Percentiles rank a stretch among this genome's conserved stretches.
Conservation (phyloP, 306 rosid species). For the Begonia loranthoides region DNA sequence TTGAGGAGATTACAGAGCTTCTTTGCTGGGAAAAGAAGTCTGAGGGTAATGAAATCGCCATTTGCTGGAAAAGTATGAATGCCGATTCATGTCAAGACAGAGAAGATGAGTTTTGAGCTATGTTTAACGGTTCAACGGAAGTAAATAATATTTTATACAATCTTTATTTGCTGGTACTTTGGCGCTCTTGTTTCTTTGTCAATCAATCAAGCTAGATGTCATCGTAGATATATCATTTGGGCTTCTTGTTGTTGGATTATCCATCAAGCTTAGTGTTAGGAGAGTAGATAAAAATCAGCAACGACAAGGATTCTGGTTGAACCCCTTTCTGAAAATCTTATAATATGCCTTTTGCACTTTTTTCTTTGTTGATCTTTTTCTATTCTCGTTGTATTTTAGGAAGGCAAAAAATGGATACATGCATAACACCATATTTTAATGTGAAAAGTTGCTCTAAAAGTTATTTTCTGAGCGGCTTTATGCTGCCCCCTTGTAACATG, state of each 20-base stretch:
- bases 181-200: neutral
- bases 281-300: too few species aligned
- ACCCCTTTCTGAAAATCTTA: neutral
- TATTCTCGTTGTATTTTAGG: too few species aligned
- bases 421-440: constrained; percentile 48
- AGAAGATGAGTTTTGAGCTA: constrained; percentile 44
- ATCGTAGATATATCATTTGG: neutral
- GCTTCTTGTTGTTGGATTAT: neutral
- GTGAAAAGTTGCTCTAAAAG: constrained; percentile 27
- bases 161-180: neutral
- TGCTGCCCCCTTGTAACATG: constrained; percentile 75
- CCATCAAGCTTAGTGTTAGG: too few species aligned
- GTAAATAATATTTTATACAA: constrained; percentile 69
- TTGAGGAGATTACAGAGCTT: constrained; percentile 69
- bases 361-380: too few species aligned
- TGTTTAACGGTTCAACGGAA: constrained; percentile 43
- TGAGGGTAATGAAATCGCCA: constrained; percentile 69
- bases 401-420: constrained; percentile 61
- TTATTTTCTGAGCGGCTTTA: constrained; percentile 65
- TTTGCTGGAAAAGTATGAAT: constrained; percentile 74
- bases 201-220: neutral
- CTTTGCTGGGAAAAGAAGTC: constrained; percentile 96
- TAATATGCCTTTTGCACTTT: too few species aligned
- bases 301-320: neutral
- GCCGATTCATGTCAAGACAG: constrained; percentile 53